Conservation (phyloP, 1,284 basidiomycete species). For the Fomitiporia mediterranea region DNA sequence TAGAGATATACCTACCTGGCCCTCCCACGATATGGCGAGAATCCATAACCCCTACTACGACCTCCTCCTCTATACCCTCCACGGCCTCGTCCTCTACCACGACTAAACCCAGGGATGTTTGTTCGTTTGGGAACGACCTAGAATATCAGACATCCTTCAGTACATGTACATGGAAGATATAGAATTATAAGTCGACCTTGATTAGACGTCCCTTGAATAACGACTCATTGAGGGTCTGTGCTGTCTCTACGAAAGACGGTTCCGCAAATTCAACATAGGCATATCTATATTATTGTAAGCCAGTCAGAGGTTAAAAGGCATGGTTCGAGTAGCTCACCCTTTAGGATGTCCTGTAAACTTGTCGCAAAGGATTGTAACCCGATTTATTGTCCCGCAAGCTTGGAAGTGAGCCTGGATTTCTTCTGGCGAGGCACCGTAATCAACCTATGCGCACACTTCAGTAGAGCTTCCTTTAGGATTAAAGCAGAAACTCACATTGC, state of each 20-base stretch:
- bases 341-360: slow-evolving; percentile 99
- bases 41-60: slow-evolving; percentile 49
- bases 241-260: slow-evolving; percentile 88
- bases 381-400: slow-evolving; percentile 96
- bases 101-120: slow-evolving; percentile 86
- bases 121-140: slow-evolving; percentile 92
- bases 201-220: slow-evolving; percentile 91
- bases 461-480: neutral
- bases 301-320: neutral
- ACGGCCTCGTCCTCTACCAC: slow-evolving; percentile 76
- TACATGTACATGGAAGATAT: too few species aligned
- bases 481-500: slow-evolving; percentile 72
- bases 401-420: slow-evolving; percentile 98
- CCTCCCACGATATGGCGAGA: slow-evolving; percentile 72
- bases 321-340: slow-evolving; percentile 59
- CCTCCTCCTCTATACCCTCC: slow-evolving; percentile 58
- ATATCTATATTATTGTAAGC: slow-evolving; percentile 51
- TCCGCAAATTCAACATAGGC: slow-evolving; percentile 99
- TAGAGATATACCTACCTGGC: slow-evolving; percentile 58
- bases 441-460: slow-evolving; percentile 59
- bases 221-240: slow-evolving; percentile 93
- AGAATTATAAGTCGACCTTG: slow-evolving; percentile 63
- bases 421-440: slow-evolving; percentile 96
- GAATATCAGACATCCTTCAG: slow-evolving; percentile 27
- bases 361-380: slow-evolving; percentile 98